Evolutionary conservation across 495 filamentous ascomycete genomes (phyloP).

Genomic region (Xylaria palmicola): DNA sequence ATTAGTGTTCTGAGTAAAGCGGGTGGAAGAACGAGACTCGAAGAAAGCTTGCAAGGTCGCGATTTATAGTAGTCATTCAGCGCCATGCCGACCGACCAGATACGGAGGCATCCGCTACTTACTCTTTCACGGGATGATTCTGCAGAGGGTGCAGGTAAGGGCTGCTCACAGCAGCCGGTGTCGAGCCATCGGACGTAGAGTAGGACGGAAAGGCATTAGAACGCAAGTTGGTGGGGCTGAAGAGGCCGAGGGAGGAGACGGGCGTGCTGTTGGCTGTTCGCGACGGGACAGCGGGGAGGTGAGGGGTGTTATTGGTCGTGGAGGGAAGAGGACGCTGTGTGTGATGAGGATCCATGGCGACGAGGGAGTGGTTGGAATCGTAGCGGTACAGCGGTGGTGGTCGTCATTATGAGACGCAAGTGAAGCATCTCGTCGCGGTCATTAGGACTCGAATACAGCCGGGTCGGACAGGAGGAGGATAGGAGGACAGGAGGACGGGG

Average conservation of each 20-base stretch:
- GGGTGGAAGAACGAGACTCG: not conserved
- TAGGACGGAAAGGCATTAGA: slow-evolving; percentile 35
- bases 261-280: slow-evolving; percentile 66
- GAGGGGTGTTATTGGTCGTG: slow-evolving; percentile 32
- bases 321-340: slow-evolving; percentile 38
- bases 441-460: slow-evolving; percentile 9
- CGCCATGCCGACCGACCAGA: not conserved
- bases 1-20: not conserved
- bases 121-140: slow-evolving; percentile 62
- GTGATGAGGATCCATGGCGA: slow-evolving; percentile 34
- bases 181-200: slow-evolving; percentile 48
- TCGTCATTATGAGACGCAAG: slow-evolving; percentile 35
- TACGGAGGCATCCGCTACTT: slow-evolving; percentile 25
- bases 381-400: slow-evolving; percentile 20
- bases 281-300: slow-evolving; percentile 27
- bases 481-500: slow-evolving; percentile 19
- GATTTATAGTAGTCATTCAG: not conserved
- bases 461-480: too few relatives aligned
- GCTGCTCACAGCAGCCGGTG: slow-evolving; percentile 43
- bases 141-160: slow-evolving; percentile 64
- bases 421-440: slow-evolving; percentile 32
- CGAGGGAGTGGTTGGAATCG: slow-evolving; percentile 22
- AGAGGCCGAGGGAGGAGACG: slow-evolving; percentile 66
- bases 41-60: not conserved
- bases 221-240: slow-evolving; percentile 51